phyloP scores from a whole-genome alignment of 1,284 basidiomycete genomes.

The Ustilago loliicola region DNA sequence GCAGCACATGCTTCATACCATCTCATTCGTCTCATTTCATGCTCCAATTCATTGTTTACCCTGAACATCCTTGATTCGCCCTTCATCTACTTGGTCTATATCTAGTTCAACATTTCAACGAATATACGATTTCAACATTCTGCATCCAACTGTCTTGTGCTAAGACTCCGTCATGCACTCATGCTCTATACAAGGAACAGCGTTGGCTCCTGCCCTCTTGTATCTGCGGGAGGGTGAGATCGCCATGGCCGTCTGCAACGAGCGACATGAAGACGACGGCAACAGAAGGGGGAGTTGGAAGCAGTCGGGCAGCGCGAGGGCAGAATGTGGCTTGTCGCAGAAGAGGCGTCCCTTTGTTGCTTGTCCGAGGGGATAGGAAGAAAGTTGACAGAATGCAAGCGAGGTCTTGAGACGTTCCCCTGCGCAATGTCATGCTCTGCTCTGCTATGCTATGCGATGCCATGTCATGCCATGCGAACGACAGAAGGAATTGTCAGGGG shows the following conservation, averaged over 20 bases:
- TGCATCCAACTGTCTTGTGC: not conserved
- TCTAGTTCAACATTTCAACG: not conserved
- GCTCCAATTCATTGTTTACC: not conserved
- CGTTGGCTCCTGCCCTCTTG: too few relatives aligned
- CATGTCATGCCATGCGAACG: constrained; percentile 21
- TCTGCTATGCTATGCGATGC: constrained; percentile 1
- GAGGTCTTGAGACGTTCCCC: constrained; percentile 1
- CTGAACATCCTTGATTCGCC: not conserved
- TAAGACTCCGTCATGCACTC: not conserved
- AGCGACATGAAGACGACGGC: not conserved
- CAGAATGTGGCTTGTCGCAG: constrained; percentile 2
- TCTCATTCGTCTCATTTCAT: constrained; percentile 1
- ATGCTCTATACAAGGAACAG: too few relatives aligned
- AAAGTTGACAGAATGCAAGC: not conserved
- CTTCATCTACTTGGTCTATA: constrained; percentile 25
- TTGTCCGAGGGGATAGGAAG: constrained; percentile 17
- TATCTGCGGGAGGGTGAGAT: too few relatives aligned
- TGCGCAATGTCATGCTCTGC: constrained; percentile 1
- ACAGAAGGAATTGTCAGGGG: constrained; percentile 16
- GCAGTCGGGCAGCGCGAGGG: not conserved
- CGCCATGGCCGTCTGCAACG: too few relatives aligned
- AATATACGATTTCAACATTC: not conserved
- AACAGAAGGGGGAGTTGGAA: not conserved
- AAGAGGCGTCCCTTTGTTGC: not conserved
- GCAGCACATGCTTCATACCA: constrained; percentile 3